These are phyloP conservation scores for Fusarium sp. DNA, from an alignment of 2,329 filamentous ascomycete genomes.

Conservation along the genomic window DNA sequence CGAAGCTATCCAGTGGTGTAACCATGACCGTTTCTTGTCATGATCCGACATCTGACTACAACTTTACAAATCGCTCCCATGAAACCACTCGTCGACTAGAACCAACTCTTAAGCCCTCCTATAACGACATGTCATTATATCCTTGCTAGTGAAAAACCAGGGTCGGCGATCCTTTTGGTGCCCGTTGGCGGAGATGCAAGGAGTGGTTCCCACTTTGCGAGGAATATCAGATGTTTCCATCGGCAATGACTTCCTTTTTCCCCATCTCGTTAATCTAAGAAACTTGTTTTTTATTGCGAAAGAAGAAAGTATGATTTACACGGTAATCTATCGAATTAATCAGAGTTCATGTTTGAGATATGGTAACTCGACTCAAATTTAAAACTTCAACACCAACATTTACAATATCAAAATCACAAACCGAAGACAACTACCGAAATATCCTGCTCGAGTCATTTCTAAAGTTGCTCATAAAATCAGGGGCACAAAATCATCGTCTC, in stretches of 20 bases:
- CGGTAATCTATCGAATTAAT: neutral
- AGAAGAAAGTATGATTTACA: neutral
- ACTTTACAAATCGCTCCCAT: neutral
- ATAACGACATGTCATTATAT: neutral
- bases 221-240: neutral
- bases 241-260: neutral
- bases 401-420: neutral
- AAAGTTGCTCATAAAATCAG: neutral
- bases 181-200: neutral
- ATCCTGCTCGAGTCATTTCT: neutral
- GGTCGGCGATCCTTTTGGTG: neutral
- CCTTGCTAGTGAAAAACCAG: neutral
- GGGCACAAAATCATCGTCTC: neutral
- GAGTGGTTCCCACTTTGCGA: neutral
- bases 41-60: neutral
- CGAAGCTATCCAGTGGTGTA: neutral
- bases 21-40: neutral
- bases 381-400: neutral
- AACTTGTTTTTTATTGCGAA: neutral
- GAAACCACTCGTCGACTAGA: neutral
- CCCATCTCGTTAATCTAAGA: slow-evolving; percentile 5
- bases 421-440: neutral
- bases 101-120: neutral
- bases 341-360: neutral
- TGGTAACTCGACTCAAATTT: neutral